phyloP scores from a whole-genome alignment of 2,329 filamentous ascomycete genomes.

The Xylariaceae sp. region DNA sequence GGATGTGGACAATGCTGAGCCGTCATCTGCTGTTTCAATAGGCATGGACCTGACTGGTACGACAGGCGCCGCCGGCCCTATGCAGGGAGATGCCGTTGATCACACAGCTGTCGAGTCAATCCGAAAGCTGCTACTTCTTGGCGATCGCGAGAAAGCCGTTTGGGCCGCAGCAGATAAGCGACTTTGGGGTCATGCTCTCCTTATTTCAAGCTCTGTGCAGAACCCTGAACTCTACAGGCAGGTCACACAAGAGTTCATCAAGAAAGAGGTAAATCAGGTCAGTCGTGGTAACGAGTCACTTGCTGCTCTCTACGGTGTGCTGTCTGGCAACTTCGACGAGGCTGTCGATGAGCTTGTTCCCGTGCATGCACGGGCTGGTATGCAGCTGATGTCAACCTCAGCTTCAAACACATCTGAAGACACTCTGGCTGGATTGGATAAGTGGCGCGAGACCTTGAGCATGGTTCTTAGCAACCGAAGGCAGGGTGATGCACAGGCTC shows the following conservation, averaged over 20 bases:
- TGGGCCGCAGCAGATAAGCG: constrained; percentile 92
- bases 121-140: constrained; percentile 67
- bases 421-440: constrained; percentile 78
- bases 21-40: constrained; percentile 26
- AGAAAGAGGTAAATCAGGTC: constrained; percentile 83
- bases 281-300: constrained; percentile 80
- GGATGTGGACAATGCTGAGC: constrained; percentile 25
- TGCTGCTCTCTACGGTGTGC: constrained; percentile 86
- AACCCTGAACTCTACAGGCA: constrained; percentile 85
- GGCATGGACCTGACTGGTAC: constrained; percentile 38
- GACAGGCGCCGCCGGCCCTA: constrained; percentile 31
- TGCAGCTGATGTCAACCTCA: constrained; percentile 83
- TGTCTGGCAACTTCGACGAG: constrained; percentile 91
- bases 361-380: constrained; percentile 82
- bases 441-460: constrained; percentile 87
- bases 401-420: constrained; percentile 62
- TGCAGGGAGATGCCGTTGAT: constrained; percentile 65
- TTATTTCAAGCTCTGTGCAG: constrained; percentile 69
- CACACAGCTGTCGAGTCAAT: constrained; percentile 66
- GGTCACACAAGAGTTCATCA: constrained; percentile 91
- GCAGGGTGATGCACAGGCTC: constrained; percentile 68
- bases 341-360: constrained; percentile 95
- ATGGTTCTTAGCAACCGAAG: constrained; percentile 87
- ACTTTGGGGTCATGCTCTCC: constrained; percentile 93
- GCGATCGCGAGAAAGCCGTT: constrained; percentile 84